Conservation (phyloP, 108 stramenopile genomes). For the Aureococcus anophagefferens region DNA sequence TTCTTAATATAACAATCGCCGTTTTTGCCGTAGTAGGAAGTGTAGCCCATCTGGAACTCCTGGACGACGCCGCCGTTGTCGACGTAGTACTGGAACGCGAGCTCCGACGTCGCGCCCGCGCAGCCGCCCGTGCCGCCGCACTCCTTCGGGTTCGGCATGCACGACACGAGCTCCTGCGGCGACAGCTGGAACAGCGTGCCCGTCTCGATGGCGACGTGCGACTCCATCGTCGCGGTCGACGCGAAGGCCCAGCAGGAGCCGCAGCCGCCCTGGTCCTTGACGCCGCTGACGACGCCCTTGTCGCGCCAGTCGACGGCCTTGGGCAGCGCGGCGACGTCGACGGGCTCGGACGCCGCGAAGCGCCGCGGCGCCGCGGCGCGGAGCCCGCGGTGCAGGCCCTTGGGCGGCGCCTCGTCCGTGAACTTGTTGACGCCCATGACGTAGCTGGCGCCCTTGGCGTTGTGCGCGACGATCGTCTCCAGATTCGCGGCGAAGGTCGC, state of each 20-base stretch:
- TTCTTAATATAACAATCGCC: conserved; percentile 32
- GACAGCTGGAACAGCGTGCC: conserved; percentile 50
- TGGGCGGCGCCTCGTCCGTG: conserved; percentile 39
- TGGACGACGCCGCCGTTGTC: conserved; percentile 44
- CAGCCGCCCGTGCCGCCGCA: conserved; percentile 74
- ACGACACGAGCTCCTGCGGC: conserved; percentile 62
- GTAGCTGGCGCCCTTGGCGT: conserved; percentile 25
- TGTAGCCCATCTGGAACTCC: conserved; percentile 52
- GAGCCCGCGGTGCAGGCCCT: conserved; percentile 5
- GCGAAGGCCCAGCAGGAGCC: conserved; percentile 81
- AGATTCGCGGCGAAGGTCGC: neutral
- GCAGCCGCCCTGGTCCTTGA: conserved; percentile 69
- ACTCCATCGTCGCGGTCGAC: conserved; percentile 56
- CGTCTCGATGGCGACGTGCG: conserved; percentile 61
- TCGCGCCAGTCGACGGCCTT: conserved; percentile 64
- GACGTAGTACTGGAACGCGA: conserved; percentile 59
- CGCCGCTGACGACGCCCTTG: conserved; percentile 48
- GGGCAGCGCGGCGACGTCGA: conserved; percentile 53
- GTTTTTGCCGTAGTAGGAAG: conserved; percentile 38
- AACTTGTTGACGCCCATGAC: conserved; percentile 56
- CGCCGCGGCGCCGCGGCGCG: conserved; percentile 5
- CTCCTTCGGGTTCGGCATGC: conserved; percentile 60
- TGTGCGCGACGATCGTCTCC: neutral
- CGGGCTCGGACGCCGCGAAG: conserved; percentile 25
- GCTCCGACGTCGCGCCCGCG: conserved; percentile 51